These are phyloP conservation scores for Fusarium oxysporum DNA, from an alignment of 2,329 filamentous ascomycete genomes.

Conservation along the genomic window DNA sequence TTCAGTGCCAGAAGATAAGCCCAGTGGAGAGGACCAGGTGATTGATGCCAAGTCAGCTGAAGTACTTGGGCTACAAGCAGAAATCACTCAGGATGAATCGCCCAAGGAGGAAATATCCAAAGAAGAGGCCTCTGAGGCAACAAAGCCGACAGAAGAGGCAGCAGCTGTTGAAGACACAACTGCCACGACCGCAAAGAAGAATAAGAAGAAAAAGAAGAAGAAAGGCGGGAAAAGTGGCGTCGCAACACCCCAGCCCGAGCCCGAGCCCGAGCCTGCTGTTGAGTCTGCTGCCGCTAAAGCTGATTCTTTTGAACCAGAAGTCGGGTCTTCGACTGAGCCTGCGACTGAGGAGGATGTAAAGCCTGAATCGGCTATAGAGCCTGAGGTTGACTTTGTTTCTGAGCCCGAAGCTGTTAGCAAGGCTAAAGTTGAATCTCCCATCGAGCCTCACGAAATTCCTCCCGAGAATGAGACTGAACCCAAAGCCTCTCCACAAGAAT, in stretches of 20 bases:
- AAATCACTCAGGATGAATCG: neutral
- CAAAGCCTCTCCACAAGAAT: constrained; percentile 4
- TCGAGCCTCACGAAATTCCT: neutral
- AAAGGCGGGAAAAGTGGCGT: constrained; percentile 6
- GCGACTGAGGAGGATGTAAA: neutral
- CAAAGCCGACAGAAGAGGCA: constrained; percentile 9
- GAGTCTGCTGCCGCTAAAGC: neutral
- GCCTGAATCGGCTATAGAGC: neutral
- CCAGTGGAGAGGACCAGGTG: constrained; percentile 1
- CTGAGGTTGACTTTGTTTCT: neutral
- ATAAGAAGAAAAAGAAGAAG: constrained; percentile 27
- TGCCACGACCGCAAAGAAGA: constrained; percentile 4
- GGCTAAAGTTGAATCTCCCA: neutral
- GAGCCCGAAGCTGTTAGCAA: neutral
- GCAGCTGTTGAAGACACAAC: neutral
- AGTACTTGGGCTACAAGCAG: neutral
- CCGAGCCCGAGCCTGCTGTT: neutral
- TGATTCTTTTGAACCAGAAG: neutral
- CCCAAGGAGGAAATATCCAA: constrained; percentile 5
- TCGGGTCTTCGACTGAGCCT: neutral
- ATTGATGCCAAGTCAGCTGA: constrained; percentile 1
- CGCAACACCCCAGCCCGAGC: neutral
- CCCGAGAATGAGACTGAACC: neutral
- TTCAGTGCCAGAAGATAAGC: neutral
- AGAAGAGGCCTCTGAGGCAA: constrained; percentile 2